These are phyloP conservation scores for Helicostylum pulchrum DNA, from an alignment of 192 early-diverging fungal genomes.

Conservation along the genomic window DNA sequence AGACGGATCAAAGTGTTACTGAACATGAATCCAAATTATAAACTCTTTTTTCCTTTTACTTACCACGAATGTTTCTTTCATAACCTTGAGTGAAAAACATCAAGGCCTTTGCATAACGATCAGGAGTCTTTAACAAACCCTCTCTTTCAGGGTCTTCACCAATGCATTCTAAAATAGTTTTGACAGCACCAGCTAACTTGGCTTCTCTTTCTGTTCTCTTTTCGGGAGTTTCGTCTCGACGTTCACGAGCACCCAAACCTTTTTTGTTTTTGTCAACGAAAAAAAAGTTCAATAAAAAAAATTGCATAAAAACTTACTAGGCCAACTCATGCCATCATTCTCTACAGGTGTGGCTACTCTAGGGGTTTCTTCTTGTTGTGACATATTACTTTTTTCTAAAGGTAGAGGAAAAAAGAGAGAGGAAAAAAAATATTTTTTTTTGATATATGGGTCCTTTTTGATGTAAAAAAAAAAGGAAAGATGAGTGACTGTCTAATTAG, in stretches of 20 bases:
- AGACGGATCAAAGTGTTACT: not conserved
- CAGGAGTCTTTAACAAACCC: constrained; percentile 92
- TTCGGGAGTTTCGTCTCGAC: constrained; percentile 76
- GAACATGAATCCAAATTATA: not conserved
- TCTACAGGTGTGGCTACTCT: constrained; percentile 47
- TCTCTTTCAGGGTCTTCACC: constrained; percentile 95
- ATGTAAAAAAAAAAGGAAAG: not conserved
- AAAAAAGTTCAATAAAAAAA: not conserved
- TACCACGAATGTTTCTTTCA: constrained; percentile 80
- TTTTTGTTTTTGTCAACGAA: not conserved
- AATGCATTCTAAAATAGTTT: constrained; percentile 84
- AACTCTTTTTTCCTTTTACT: constrained; percentile 9
- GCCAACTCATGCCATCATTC: constrained; percentile 76
- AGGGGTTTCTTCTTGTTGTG: not conserved
- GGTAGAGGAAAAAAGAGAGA: constrained; percentile 12
- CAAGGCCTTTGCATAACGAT: constrained; percentile 94
- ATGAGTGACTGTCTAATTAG: not conserved
- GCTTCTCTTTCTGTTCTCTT: constrained; percentile 65
- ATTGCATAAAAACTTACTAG: constrained; percentile 56
- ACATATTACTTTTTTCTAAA: constrained; percentile 8
- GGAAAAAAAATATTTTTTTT: not conserved
- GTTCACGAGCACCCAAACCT: constrained; percentile 77
- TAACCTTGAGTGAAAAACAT: constrained; percentile 99
- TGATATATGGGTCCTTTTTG: not conserved
- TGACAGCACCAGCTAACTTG: constrained; percentile 83